Percentiles rank a stretch among this genome's conserved stretches.
Conservation (phyloP, 306 rosid genomes). For the Mucuna pruriens region DNA sequence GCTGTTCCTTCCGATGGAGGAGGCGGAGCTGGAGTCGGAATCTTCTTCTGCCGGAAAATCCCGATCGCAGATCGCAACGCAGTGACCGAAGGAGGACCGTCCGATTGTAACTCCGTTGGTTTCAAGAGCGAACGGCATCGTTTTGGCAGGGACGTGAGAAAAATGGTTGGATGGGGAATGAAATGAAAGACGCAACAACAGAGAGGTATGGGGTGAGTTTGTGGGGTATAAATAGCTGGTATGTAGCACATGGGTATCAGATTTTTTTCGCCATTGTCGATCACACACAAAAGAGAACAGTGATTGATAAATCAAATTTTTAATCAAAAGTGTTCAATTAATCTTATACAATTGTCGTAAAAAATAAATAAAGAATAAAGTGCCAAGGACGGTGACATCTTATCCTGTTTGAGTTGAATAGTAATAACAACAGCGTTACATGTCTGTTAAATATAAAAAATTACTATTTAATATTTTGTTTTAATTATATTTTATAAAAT, state of each 20-base stretch:
- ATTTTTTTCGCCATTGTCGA: slow-evolving; percentile 44
- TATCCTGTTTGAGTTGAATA: slow-evolving; percentile 48
- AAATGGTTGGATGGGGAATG: not conserved
- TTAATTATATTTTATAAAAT: not conserved
- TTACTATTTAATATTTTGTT: not conserved
- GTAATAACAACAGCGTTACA: not conserved
- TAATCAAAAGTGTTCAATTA: slow-evolving; percentile 8
- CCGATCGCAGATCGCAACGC: slow-evolving; percentile 56
- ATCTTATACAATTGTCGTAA: not conserved
- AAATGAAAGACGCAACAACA: slow-evolving; percentile 19
- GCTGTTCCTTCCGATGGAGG: slow-evolving; percentile 74
- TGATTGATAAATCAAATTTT: not conserved
- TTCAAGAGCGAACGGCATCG: slow-evolving; percentile 61
- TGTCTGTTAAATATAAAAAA: no score
- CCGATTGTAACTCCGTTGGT: slow-evolving; percentile 37
- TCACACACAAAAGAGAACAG: not conserved
- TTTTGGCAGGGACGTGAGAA: slow-evolving; percentile 2
- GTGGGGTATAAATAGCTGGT: slow-evolving; percentile 42
- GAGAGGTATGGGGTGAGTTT: not conserved
- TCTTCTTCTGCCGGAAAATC: slow-evolving; percentile 53
- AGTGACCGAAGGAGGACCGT: slow-evolving; percentile 52
- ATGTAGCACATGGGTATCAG: slow-evolving; percentile 57
- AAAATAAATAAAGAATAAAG: slow-evolving; percentile 39
- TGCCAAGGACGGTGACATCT: slow-evolving; percentile 37
- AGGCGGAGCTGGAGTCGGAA: slow-evolving; percentile 59